Conservation (phyloP, 164 flowering plant species). For the Warburgia ugandensis region DNA sequence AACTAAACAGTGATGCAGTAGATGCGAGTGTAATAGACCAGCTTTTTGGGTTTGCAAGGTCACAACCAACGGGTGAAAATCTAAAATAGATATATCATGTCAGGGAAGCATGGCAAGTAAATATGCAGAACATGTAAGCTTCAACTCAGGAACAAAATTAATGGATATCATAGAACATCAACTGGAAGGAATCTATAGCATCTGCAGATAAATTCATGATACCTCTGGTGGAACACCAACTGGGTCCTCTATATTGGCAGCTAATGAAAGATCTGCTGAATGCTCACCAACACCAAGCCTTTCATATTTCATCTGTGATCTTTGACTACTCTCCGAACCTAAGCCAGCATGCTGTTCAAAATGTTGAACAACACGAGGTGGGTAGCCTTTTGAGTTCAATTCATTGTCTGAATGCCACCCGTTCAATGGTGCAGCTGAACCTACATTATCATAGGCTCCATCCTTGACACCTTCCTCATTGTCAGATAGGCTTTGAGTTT, state of each 20-base stretch:
- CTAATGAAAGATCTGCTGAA: slow-evolving; percentile 15
- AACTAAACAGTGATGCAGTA: too few species aligned
- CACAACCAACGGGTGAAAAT: too few species aligned
- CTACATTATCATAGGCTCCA: slow-evolving; percentile 28
- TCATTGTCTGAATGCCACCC: slow-evolving; percentile 91
- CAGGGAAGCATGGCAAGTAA: too few species aligned
- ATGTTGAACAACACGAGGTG: slow-evolving; percentile 47
- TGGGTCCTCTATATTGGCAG: slow-evolving; percentile 48
- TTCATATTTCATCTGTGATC: slow-evolving; percentile 16
- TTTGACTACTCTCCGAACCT: slow-evolving; percentile 23
- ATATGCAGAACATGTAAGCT: too few species aligned
- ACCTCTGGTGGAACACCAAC: slow-evolving; percentile 94
- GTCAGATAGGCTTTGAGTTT: slow-evolving; percentile 57
- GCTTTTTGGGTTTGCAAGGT: too few species aligned
- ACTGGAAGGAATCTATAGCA: too few species aligned
- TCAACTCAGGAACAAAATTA: too few species aligned
- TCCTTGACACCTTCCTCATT: slow-evolving; percentile 57
- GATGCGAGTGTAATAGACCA: too few species aligned
- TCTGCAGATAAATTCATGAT: slow-evolving; percentile 11
- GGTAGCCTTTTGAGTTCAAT: slow-evolving; percentile 49
- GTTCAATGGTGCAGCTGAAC: too few species aligned
- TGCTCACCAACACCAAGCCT: slow-evolving; percentile 15
- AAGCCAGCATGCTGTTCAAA: slow-evolving; percentile 21
- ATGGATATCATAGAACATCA: too few species aligned
- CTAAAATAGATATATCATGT: too few species aligned